Base-by-base conservation (phyloP, 2,329 filamentous ascomycete genomes). In the Claviceps purpurea region DNA sequence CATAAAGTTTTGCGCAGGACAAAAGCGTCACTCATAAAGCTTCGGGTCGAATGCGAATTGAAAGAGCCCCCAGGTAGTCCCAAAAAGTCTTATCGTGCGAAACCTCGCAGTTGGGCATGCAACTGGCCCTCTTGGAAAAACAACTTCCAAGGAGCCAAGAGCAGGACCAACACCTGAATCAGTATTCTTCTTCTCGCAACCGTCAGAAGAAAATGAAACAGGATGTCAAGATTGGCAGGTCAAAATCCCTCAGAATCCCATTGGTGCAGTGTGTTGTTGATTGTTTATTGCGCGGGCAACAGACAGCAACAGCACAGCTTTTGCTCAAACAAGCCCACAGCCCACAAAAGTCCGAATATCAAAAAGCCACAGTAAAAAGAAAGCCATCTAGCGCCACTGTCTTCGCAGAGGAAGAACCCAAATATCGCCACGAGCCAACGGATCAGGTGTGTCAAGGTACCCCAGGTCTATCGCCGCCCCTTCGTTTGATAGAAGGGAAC, bases 401-500 rank as follows among this genome's bases (percentile, higher is more conserved):
- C 24, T 42, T 50, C 42, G 41, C 46, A 45, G 51, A 57, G 53
- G 51, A 55, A 55, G 20, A 40, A 30, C 34, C 16, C 24, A 34
- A 34, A 11, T 20, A 20, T 53, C 39, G 54, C 66, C 67, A 70
- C 66, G 59, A 70, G 67, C 66, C 67, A 66, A 64, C 67, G 61
- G 59, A 63, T 60, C 62, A 64, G 64, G 55, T 56, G 61, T 57
- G 45, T 69, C 62, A 72, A 74, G 73, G 75, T 72, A 75, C 76
- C 75, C 71, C 75, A 76, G 74, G 74, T 77, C 67, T 70, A 75
- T 74, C 71, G 68, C 63, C 68, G 69, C 68, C 69, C 68, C 67
- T 55, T 55, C 51, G 24, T 7, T 57, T 61, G 66, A 70, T 66
- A 68, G 65, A 67, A 71, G 69, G 4, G 71, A 69, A 66, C 69